Percentiles rank a stretch among this genome's conserved stretches.
Conservation (phyloP, 2,329 filamentous ascomycete genomes). For the Calonectria montana region DNA sequence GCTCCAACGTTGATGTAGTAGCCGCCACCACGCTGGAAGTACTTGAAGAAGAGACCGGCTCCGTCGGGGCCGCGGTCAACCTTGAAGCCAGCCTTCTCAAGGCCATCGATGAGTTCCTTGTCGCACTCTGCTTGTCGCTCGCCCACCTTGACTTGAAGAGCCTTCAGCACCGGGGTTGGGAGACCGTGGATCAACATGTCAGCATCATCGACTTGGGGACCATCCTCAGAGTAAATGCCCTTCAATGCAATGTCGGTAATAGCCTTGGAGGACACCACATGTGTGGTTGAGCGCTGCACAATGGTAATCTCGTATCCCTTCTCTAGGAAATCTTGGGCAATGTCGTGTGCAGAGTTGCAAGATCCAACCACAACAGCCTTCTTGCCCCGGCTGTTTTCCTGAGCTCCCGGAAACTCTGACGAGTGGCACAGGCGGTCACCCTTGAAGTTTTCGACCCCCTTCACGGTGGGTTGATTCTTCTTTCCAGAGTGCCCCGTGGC, state of each 20-base stretch:
- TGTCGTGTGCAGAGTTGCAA: constrained; percentile 77
- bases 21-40: constrained; percentile 73
- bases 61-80: constrained; percentile 68
- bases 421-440: constrained; percentile 73
- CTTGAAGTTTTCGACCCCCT: constrained; percentile 67
- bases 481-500: constrained; percentile 77
- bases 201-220: constrained; percentile 72
- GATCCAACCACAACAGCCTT: constrained; percentile 75
- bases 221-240: constrained; percentile 60
- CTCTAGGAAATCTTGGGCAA: constrained; percentile 75
- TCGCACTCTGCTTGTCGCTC: constrained; percentile 49
- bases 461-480: constrained; percentile 69
- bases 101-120: constrained; percentile 52
- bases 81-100: constrained; percentile 70
- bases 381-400: constrained; percentile 59
- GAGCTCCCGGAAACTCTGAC: constrained; percentile 67
- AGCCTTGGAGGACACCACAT: constrained; percentile 68
- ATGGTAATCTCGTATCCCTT: constrained; percentile 76
- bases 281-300: constrained; percentile 75
- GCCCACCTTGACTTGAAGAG: constrained; percentile 61
- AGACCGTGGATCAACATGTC: constrained; percentile 70
- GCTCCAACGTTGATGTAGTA: constrained; percentile 79
- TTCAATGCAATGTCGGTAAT: constrained; percentile 65
- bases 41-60: constrained; percentile 70
- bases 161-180: constrained; percentile 70